A percentile compares a stretch with the other conserved stretches of the same genome.
Conservation (phyloP, 75 land plant genomes). For the Picea sitchensis region DNA sequence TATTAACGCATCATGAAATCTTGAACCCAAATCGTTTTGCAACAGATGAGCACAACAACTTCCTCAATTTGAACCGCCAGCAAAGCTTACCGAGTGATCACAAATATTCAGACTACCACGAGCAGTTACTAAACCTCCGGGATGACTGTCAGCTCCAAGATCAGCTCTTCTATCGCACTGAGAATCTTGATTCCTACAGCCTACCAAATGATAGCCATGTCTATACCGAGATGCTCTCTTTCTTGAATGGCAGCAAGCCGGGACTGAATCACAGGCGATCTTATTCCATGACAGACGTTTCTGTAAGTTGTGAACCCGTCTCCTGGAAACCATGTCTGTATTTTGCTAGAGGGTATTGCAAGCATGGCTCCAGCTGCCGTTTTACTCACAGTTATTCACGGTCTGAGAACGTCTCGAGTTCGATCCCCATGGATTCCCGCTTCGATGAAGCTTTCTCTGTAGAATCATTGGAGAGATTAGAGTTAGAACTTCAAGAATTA, state of each 20-base stretch:
- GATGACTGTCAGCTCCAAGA: conserved; percentile 12
- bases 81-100: conserved; percentile 1
- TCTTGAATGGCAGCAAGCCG: conserved; percentile 9
- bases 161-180: conserved; percentile 12
- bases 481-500: conserved; percentile 77
- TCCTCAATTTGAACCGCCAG: conserved; percentile 1
- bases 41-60: conserved; percentile 2
- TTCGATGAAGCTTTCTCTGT: neutral
- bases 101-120: neutral
- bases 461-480: conserved; percentile 68
- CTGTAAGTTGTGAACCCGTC: conserved; percentile 14
- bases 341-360: conserved; percentile 80
- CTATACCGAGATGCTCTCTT: conserved; percentile 16
- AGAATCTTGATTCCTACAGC: conserved; percentile 20
- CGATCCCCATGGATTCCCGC: too few relatives aligned
- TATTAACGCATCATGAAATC: too few relatives aligned
- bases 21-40: neutral
- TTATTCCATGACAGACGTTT: conserved; percentile 22
- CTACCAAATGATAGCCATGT: conserved; percentile 1
- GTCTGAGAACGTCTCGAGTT: too few relatives aligned
- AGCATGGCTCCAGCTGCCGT: conserved; percentile 77
- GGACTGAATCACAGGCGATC: conserved; percentile 15
- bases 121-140: neutral
- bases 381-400: conserved; percentile 51
- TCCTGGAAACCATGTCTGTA: conserved; percentile 72